Percentiles rank a stretch among this genome's conserved stretches.
These are phyloP conservation scores for Malbranchea cinnamomea DNA, from an alignment of 2,329 filamentous ascomycete species.

Conservation along the genomic window DNA sequence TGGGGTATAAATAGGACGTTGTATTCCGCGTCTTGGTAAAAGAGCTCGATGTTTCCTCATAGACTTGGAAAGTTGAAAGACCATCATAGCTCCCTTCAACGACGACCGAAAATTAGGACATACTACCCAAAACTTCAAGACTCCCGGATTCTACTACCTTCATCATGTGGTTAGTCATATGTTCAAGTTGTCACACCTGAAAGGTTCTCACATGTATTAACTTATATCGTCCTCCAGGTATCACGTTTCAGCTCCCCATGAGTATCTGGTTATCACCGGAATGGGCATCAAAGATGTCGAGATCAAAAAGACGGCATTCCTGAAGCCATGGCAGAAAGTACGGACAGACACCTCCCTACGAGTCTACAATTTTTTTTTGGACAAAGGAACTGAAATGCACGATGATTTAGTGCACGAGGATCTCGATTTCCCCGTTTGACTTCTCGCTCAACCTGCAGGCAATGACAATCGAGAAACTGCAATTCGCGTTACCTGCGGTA, in stretches of 20 bases:
- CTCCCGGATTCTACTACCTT: not conserved
- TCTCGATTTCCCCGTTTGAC: slow-evolving; percentile 43
- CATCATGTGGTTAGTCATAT: slow-evolving; percentile 11
- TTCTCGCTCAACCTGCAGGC: slow-evolving; percentile 71
- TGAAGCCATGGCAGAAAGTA: slow-evolving; percentile 54
- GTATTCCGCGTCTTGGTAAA: too few species aligned
- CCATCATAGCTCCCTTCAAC: too few species aligned
- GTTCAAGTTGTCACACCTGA: not conserved
- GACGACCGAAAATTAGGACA: not conserved
- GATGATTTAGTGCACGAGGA: slow-evolving; percentile 17
- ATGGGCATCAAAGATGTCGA: slow-evolving; percentile 57
- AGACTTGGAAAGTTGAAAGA: too few species aligned
- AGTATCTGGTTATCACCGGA: slow-evolving; percentile 80
- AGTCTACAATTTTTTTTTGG: not conserved
- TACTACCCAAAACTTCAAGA: too few species aligned
- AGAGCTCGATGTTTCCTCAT: too few species aligned
- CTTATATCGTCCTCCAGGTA: slow-evolving; percentile 34
- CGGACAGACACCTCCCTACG: slow-evolving; percentile 4
- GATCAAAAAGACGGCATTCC: slow-evolving; percentile 63
- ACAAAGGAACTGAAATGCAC: not conserved
- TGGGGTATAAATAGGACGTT: too few species aligned
- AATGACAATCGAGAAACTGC: slow-evolving; percentile 80
- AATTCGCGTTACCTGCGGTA: slow-evolving; percentile 67
- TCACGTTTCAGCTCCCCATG: slow-evolving; percentile 57
- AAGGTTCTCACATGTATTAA: not conserved